Evolutionary conservation across 108 stramenopile species (phyloP), one percentile per base, ranked within the genome.

Genomic region (Nannochloropsis granulata): DNA sequence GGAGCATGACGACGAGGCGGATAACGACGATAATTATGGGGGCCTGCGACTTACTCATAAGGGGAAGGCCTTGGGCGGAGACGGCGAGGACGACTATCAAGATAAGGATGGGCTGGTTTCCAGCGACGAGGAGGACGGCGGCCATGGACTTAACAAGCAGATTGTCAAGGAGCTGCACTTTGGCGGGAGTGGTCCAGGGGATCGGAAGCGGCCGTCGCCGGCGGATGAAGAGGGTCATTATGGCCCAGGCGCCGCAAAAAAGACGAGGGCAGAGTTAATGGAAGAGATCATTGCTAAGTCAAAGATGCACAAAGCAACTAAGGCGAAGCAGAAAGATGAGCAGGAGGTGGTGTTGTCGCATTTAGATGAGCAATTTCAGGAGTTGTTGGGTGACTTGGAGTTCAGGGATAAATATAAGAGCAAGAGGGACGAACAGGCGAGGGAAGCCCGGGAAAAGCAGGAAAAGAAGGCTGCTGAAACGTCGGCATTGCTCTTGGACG

Each of bases 121-220:
- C 8, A 71, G 56, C n/a, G 93, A 94, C 24, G 94, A 93, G 26
- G 93, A 94, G 84, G 16, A 84, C 21, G 80, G 80, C 12, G 44
- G 45, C 43, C 92, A 92, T 23, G 82, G 92, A 25, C 88, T 96
- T 19, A 93, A 46, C 86, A 92, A 25, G 23, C 89, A 89, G 24
- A 80, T 90, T 44, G 96, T 96, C 85, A 95, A 95, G 8, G 88
- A 91, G 84, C 90, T 97, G 44, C 95, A 97, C 89, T 97, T 97
- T 85, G 97, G 97, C 45, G 94, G 90, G 93, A 14, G 84, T 85
- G 34, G 85, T 91, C 56, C 85, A 84, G 46, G 79, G 44, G 44
- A 79, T 82, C 0, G 89, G 85, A 71, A 71, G 56, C 56, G 56
- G 56, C 56, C 56, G 0, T n/a, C n/a, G 56, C 56, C 56, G 56